Evolutionary conservation across 2,329 filamentous ascomycete species (phyloP).

Genomic region (Fusarium sp.): DNA sequence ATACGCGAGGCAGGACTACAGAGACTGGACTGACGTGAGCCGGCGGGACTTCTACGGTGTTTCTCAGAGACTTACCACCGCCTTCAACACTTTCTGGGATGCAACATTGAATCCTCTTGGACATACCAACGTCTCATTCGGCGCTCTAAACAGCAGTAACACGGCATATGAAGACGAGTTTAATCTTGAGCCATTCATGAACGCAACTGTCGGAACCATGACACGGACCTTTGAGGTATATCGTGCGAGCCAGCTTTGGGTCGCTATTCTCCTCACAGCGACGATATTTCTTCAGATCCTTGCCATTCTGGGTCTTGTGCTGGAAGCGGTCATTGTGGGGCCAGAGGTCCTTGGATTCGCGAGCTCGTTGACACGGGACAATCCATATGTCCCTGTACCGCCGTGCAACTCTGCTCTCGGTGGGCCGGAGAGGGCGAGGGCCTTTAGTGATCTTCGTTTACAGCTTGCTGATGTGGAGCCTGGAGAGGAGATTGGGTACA

Average conservation of each 20-base stretch:
- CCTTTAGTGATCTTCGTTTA: neutral
- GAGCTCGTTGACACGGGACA: neutral
- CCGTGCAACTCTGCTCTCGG: neutral
- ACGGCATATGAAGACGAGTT: neutral
- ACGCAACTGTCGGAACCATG: neutral
- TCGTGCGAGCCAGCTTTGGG: neutral
- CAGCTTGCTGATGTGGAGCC: neutral
- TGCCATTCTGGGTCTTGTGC: neutral
- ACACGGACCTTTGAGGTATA: neutral
- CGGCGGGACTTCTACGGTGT: neutral
- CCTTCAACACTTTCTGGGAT: conserved; percentile 5
- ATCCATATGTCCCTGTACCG: neutral
- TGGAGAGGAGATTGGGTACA: neutral
- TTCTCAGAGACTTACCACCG: neutral
- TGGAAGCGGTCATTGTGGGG: neutral
- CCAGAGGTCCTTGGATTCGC: conserved; percentile 3
- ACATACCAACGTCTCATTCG: neutral
- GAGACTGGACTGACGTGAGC: neutral
- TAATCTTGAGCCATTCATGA: neutral
- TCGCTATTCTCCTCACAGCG: neutral
- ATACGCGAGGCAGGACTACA: rapidly evolving
- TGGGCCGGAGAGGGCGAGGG: neutral
- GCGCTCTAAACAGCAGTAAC: neutral
- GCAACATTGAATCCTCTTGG: neutral
- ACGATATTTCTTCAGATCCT: neutral